A percentile compares a stretch with the other conserved stretches of the same genome.
Conservation (phyloP, 768 basidiomycete species). For the Thelephora ganbajun region DNA sequence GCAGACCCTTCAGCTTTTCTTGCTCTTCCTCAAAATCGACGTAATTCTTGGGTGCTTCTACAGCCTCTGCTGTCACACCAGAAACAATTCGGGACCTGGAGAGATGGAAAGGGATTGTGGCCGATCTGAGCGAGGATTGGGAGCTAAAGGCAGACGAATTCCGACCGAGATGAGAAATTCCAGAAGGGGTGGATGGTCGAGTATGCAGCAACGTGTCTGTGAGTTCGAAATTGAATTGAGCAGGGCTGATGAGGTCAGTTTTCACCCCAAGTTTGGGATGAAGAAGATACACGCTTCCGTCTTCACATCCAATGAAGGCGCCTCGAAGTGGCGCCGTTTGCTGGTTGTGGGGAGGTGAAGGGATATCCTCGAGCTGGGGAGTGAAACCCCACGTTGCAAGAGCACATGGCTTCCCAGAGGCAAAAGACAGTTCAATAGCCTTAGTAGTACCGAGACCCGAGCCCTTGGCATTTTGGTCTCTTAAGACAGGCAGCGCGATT, state of each 20-base stretch:
- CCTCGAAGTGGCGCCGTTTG: conserved; percentile 4
- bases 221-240: neutral
- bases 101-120: conserved; percentile 33
- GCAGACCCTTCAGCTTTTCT: conserved; percentile 58
- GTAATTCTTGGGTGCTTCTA: conserved; percentile 64
- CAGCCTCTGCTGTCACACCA: conserved; percentile 54
- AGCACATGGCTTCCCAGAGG: neutral
- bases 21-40: conserved; percentile 77
- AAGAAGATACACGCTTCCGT: conserved; percentile 23
- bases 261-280: conserved; percentile 2
- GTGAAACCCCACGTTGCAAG: neutral
- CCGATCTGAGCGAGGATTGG: conserved; percentile 20
- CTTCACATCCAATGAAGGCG: conserved; percentile 21
- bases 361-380: neutral
- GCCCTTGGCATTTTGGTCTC: neutral
- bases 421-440: neutral
- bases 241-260: neutral
- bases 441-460: neutral
- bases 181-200: conserved; percentile 8
- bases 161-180: conserved; percentile 6
- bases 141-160: conserved; percentile 19
- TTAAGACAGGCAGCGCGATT: neutral
- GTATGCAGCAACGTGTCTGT: conserved; percentile 1
- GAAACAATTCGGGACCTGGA: conserved; percentile 55
- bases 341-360: neutral